These are phyloP conservation scores for Aspergillus homomorphus DNA, from an alignment of 495 filamentous ascomycete genomes.

Conservation along the genomic window DNA sequence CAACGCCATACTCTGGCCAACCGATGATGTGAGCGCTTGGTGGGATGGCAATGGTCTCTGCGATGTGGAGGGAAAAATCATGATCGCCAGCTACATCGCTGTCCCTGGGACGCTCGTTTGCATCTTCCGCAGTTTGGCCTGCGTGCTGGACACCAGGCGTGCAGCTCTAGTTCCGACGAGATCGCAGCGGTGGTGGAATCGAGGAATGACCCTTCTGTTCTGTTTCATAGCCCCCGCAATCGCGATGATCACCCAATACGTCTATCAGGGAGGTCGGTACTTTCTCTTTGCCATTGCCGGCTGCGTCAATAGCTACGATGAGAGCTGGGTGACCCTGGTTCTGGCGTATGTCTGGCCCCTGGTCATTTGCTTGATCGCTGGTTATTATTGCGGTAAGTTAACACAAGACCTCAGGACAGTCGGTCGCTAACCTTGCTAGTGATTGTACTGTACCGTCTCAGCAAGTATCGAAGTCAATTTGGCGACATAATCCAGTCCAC, in stretches of 20 bases:
- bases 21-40: constrained; percentile 63
- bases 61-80: constrained; percentile 74
- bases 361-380: constrained; percentile 59
- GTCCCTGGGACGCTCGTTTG: constrained; percentile 58
- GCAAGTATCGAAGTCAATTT: constrained; percentile 62
- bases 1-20: constrained; percentile 81
- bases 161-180: constrained; percentile 51
- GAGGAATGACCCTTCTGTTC: constrained; percentile 59
- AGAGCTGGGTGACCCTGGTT: constrained; percentile 67
- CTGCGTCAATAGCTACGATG: constrained; percentile 61
- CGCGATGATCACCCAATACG: constrained; percentile 62
- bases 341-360: constrained; percentile 65
- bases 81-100: constrained; percentile 61
- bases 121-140: constrained; percentile 73
- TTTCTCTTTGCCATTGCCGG: constrained; percentile 70
- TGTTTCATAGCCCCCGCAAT: constrained; percentile 67
- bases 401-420: neutral
- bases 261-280: constrained; percentile 71
- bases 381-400: constrained; percentile 65
- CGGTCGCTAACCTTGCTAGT: constrained; percentile 29
- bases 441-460: constrained; percentile 64
- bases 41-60: constrained; percentile 76
- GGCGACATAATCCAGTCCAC: constrained; percentile 53
- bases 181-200: constrained; percentile 50
- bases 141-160: constrained; percentile 63